A percentile compares a stretch with the other conserved stretches of the same genome.
phyloP scores from a whole-genome alignment of 2,329 filamentous ascomycete species.

The Calonectria hongkongensis region DNA sequence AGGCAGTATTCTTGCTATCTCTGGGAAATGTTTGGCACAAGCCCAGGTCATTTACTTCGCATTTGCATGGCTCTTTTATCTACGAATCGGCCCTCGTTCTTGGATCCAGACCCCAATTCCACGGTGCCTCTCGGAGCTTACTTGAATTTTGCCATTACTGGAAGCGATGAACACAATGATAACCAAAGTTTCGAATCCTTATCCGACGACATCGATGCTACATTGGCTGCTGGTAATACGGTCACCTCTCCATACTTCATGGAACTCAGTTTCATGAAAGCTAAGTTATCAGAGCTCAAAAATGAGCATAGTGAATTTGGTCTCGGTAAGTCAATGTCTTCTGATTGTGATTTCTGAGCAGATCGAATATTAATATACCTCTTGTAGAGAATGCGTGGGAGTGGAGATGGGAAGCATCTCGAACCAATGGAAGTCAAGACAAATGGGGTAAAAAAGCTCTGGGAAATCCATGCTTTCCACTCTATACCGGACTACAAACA shows the following conservation, averaged over 20 bases:
- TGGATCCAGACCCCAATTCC: not conserved
- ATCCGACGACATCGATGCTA: not conserved
- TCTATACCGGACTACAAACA: constrained; percentile 1
- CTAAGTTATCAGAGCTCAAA: not conserved
- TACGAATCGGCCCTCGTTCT: not conserved
- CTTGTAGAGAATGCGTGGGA: not conserved
- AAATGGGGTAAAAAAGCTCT: not conserved
- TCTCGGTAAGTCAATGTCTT: not conserved
- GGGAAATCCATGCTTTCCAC: not conserved
- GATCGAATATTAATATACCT: not conserved
- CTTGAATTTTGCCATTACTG: not conserved
- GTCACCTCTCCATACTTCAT: not conserved
- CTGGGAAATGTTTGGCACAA: constrained; percentile 21
- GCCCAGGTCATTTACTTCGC: not conserved
- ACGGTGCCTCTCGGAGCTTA: not conserved
- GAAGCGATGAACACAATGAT: not conserved
- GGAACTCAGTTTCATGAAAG: constrained; percentile 10
- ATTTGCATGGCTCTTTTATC: not conserved
- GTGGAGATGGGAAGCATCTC: not conserved
- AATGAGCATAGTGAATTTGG: not conserved
- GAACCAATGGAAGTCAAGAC: not conserved
- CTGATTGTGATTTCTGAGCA: not conserved
- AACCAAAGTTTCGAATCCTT: not conserved
- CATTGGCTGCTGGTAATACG: not conserved
- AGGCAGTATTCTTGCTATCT: constrained; percentile 2